Percentiles rank a stretch among this genome's conserved stretches.
These are phyloP conservation scores for Kwoniella sp. DNA, from an alignment of 768 basidiomycete genomes.

Conservation along the genomic window DNA sequence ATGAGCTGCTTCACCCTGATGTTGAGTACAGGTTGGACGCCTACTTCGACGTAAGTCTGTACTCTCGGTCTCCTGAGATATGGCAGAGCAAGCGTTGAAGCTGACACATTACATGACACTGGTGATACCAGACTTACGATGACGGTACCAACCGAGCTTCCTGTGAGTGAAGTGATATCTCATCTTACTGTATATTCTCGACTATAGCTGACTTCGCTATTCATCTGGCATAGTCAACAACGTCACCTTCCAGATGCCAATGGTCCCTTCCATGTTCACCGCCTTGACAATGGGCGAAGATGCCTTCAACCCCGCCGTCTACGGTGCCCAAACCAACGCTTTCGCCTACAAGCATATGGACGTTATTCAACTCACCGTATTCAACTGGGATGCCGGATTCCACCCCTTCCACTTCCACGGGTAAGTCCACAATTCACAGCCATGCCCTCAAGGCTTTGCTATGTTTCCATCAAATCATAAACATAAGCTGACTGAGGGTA, in stretches of 20 bases:
- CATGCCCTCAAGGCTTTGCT: no score
- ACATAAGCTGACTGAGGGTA: no score
- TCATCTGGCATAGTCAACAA: slow-evolving; percentile 16
- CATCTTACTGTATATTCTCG: background rate
- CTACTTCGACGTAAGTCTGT: slow-evolving; percentile 63
- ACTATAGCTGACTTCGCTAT: background rate
- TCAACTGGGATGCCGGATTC: slow-evolving; percentile 48
- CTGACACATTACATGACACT: slow-evolving; percentile 4
- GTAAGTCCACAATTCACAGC: no score
- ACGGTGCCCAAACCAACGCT: slow-evolving; percentile 70
- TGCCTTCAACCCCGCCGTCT: slow-evolving; percentile 63
- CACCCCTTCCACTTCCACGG: slow-evolving; percentile 78
- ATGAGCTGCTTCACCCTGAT: slow-evolving; percentile 61
- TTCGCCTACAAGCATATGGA: slow-evolving; percentile 70
- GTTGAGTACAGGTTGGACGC: slow-evolving; percentile 69
- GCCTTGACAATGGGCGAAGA: slow-evolving; percentile 68
- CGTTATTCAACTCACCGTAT: slow-evolving; percentile 70
- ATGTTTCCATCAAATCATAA: no score
- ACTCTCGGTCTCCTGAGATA: background rate
- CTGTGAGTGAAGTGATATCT: slow-evolving; percentile 39
- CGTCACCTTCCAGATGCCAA: slow-evolving; percentile 22
- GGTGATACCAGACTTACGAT: slow-evolving; percentile 69
- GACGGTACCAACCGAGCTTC: slow-evolving; percentile 54
- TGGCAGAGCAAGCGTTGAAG: background rate
- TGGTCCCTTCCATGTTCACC: slow-evolving; percentile 73